These are phyloP conservation scores for Beauveria scarabaeidicola DNA, from an alignment of 2,329 filamentous ascomycete genomes.

Conservation along the genomic window DNA sequence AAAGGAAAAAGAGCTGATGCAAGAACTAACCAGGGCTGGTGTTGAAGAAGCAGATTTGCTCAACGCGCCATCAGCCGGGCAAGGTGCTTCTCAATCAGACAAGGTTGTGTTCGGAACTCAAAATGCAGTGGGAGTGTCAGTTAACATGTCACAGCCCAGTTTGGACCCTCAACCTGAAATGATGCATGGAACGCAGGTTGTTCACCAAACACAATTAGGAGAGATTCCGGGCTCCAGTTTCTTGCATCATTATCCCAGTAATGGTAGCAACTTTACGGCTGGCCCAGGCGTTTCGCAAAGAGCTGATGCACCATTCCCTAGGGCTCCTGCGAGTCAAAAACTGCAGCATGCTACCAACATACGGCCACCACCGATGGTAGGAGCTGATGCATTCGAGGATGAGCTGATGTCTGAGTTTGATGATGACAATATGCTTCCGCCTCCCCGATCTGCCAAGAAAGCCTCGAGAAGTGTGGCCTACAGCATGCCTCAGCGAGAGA, in stretches of 20 bases:
- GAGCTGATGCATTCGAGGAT: conserved; percentile 14
- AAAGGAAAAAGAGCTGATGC: conserved; percentile 34
- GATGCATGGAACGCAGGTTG: conserved; percentile 36
- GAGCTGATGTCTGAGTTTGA: conserved; percentile 24
- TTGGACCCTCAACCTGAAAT: conserved; percentile 24
- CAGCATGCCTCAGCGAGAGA: conserved; percentile 14
- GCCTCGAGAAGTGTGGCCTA: not conserved
- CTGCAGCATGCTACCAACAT: not conserved
- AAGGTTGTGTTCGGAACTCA: conserved; percentile 37
- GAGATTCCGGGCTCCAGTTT: conserved; percentile 16
- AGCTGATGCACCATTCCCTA: conserved; percentile 18
- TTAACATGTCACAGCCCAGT: conserved; percentile 25
- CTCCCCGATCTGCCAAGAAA: conserved; percentile 3
- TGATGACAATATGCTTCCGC: conserved; percentile 17
- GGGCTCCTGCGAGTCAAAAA: conserved; percentile 10
- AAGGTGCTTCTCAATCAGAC: conserved; percentile 12
- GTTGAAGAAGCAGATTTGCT: conserved; percentile 35
- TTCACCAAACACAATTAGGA: conserved; percentile 43
- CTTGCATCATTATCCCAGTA: conserved; percentile 15
- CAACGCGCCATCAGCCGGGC: conserved; percentile 17
- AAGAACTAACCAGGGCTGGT: conserved; percentile 34
- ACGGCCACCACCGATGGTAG: not conserved
- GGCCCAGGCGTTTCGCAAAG: not conserved
- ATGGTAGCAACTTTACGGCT: not conserved
- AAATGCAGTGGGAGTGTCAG: conserved; percentile 20